Base-by-base conservation (phyloP, 2,329 filamentous ascomycete genomes). In the Biscogniauxia sp. region DNA sequence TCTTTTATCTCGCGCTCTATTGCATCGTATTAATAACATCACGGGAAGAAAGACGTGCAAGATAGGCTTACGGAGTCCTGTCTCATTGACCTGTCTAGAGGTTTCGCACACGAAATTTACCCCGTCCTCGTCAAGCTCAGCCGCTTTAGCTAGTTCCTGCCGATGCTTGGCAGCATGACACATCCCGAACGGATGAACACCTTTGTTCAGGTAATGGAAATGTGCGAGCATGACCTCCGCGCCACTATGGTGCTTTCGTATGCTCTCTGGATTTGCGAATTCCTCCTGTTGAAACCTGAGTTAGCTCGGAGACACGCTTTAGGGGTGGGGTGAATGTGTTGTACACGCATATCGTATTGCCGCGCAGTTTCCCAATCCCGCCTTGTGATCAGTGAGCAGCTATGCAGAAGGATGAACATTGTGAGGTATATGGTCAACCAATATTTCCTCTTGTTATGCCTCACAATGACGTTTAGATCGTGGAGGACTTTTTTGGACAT, bases 381-480 rank as follows among this genome's bases (percentile, higher is more conserved):
- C 13, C 57, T 53, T 11, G 68, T 66, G n/a, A 66, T 55, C 64
- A 69, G 64, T 2, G 66, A 54, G 51, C 68, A 69, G 63, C 66
- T 68, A 56, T 77, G 75, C 1, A 82, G 66, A 0, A 81, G 68
- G n/a, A 81, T 68, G 53, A 82, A 81, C 5, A 74, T 67, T 4
- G 73, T 69, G 8, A 77, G 58, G 57, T 80, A 81, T 6, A 79
- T 69, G 7, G 73, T 72, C 57, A 76, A 72, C 73, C 72, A 76
- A 26, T 69, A 62, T 1, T 70, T 56, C 2, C 68, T 67, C 60
- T 77, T 74, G 20, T 73, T 72, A 5, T 70, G 68, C n/a, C 62
- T 68, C 32, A 80, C 70, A 5, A 77, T 65, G 5, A 60, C 61
- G 58, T 79, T 75, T 0, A 80, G 68, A 0, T 72, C 66, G 5